Evolutionary conservation across 2,329 filamentous ascomycete genomes (phyloP).

Genomic region (Verticillium isaacii): DNA sequence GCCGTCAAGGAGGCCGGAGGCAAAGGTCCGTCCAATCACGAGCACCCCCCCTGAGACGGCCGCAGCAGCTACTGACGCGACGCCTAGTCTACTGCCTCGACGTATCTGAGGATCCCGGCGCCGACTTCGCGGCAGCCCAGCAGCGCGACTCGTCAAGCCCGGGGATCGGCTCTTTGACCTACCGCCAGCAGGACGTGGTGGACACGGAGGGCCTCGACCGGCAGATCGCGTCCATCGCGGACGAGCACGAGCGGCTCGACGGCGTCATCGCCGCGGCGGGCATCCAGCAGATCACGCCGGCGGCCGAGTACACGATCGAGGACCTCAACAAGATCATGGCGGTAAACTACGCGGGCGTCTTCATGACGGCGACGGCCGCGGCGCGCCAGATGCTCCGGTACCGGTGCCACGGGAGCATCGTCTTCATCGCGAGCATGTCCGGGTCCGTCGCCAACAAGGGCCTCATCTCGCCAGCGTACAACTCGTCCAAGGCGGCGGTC

Average conservation of each 20-base stretch:
- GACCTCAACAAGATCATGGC: conserved; percentile 59
- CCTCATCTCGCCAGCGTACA: conserved; percentile 63
- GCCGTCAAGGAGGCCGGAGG: conserved; percentile 72
- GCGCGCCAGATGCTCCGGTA: conserved; percentile 57
- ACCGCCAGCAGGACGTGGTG: conserved; percentile 63
- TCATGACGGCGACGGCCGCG: conserved; percentile 66
- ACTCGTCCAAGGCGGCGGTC: conserved; percentile 61
- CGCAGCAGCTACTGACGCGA: background rate
- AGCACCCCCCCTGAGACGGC: background rate
- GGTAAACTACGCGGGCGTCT: conserved; percentile 65
- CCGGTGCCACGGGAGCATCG: conserved; percentile 48
- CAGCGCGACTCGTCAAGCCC: conserved; percentile 26
- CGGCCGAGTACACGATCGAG: conserved; percentile 59
- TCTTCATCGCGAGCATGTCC: conserved; percentile 53
- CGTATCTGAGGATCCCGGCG: conserved; percentile 40
- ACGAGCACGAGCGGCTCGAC: conserved; percentile 57
- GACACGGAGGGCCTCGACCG: conserved; percentile 55
- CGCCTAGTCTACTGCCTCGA: conserved; percentile 52
- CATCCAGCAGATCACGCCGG: conserved; percentile 62
- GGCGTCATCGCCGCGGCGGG: conserved; percentile 67
- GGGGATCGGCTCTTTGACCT: conserved; percentile 60
- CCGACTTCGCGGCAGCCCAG: conserved; percentile 58
- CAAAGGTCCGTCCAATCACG: conserved; percentile 38
- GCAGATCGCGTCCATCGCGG: conserved; percentile 54
- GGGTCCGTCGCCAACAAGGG: conserved; percentile 50